Base-by-base conservation (phyloP, 1,139 yeast genomes). In the Candida tunisiensis region DNA sequence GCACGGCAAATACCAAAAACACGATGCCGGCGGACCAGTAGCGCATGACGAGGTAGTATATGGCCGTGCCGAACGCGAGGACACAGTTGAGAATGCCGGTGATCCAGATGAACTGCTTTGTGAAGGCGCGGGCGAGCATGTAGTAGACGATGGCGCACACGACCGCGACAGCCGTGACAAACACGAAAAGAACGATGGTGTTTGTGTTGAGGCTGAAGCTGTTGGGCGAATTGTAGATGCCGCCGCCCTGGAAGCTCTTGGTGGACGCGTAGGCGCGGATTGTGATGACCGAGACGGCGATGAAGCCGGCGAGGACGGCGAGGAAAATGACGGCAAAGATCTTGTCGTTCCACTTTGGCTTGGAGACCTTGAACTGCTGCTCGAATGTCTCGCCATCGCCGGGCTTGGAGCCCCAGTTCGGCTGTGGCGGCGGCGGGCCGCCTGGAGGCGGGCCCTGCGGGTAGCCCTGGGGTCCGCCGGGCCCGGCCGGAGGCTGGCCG, bases 21-120 rank as follows among this genome's bases (percentile, higher is more conserved):
- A 78, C 83, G 36, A 79, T 58, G 4, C 82, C 93, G 0, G 92
- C 85, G 7, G 83, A 72, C 56, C 72, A 80, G 48, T 79, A 74
- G 20, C 60, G 55, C 22, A 40, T 45, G 5, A 42, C 45, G 42
- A 79, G 61, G 46, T 77, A 80, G 51, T 68, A 74, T 35, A 80
- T 69, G 6, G 82, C 67, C 5, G 93, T 73, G 9, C 78, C 93
- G 19, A 80, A 42, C 1, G 91, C 85, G 31, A 79, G 49, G 2
- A 73, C 43, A 17, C 79, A 59, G 42, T 80, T 82, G 27, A 73
- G 51, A 16, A 78, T 57, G 40, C 82, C 64, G 3, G 92, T 80
- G 15, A 70, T 53, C 31, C 68, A 64, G 39, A 85, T 78, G 48
- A 83, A 85, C 28, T 63, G 48, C 32, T 62, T 60, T 8, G 94